These are phyloP conservation scores for Sicyos baderoa DNA, from an alignment of 306 rosid species.

Conservation along the genomic window DNA sequence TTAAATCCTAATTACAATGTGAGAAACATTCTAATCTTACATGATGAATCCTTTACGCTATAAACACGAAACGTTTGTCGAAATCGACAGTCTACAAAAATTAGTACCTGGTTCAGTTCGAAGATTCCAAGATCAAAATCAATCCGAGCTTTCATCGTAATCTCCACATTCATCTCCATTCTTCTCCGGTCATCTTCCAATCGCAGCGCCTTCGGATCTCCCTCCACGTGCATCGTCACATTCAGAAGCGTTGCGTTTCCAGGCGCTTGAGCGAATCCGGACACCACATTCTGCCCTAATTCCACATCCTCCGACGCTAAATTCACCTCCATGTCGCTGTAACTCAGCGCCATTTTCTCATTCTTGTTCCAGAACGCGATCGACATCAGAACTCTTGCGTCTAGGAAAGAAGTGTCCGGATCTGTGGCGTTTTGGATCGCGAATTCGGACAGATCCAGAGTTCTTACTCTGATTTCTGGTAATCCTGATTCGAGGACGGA, in stretches of 20 bases:
- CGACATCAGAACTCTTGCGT: background rate
- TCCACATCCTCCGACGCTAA: background rate
- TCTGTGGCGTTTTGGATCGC: background rate
- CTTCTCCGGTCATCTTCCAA: background rate
- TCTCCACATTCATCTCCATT: background rate
- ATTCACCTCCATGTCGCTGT: background rate
- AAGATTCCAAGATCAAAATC: background rate
- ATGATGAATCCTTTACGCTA: background rate
- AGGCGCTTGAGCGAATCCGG: background rate
- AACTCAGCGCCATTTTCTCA: background rate
- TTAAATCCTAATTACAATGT: background rate
- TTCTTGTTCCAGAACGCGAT: background rate
- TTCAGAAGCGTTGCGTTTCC: background rate
- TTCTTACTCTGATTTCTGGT: background rate
- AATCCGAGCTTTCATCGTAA: background rate
- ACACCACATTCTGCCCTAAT: background rate
- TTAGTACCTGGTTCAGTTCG: background rate
- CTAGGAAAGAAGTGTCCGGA: background rate
- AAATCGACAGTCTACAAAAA: background rate
- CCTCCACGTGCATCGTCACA: background rate
- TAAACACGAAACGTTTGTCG: background rate
- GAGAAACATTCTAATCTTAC: constrained; percentile 4
- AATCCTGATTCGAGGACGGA: background rate
- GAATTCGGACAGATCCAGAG: background rate
- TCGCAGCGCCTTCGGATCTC: background rate